phyloP scores from a whole-genome alignment of 768 basidiomycete genomes.

The Coprinopsis strossmayeri region DNA sequence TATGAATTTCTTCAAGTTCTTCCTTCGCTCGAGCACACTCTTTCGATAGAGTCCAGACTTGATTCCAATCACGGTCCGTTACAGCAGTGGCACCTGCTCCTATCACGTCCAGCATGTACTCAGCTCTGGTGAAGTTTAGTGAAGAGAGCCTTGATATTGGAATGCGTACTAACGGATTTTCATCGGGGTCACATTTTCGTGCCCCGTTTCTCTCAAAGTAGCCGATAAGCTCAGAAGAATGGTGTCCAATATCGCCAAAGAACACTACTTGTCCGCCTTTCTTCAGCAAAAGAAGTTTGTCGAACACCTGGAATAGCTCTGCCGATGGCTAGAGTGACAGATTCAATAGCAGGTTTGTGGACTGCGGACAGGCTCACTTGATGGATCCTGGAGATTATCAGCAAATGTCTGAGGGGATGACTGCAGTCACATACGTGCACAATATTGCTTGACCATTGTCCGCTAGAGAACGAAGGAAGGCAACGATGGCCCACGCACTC shows the following conservation, averaged over 20 bases:
- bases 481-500: constrained; percentile 77
- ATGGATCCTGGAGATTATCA: constrained; percentile 30
- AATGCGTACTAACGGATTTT: constrained; percentile 58
- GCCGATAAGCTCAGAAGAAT: constrained; percentile 54
- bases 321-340: constrained; percentile 57
- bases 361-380: too few relatives aligned
- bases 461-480: constrained; percentile 70
- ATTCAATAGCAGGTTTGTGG: too few relatives aligned
- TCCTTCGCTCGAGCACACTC: constrained; percentile 25
- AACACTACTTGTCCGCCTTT: constrained; percentile 75
- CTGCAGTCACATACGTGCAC: constrained; percentile 59
- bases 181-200: constrained; percentile 50
- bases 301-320: constrained; percentile 76
- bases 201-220: constrained; percentile 75
- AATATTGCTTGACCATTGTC: constrained; percentile 82
- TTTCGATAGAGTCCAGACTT: constrained; percentile 37
- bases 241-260: constrained; percentile 64
- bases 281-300: constrained; percentile 67
- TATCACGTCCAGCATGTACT: constrained; percentile 64
- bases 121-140: constrained; percentile 38
- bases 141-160: constrained; percentile 9
- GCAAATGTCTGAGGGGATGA: neutral
- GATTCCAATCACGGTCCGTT: constrained; percentile 48
- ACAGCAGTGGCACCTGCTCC: constrained; percentile 65
- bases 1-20: constrained; percentile 41